A percentile compares a stretch with the other conserved stretches of the same genome.
phyloP scores from a whole-genome alignment of 73 alveolate genomes.

The Durusdinium trenchii region DNA sequence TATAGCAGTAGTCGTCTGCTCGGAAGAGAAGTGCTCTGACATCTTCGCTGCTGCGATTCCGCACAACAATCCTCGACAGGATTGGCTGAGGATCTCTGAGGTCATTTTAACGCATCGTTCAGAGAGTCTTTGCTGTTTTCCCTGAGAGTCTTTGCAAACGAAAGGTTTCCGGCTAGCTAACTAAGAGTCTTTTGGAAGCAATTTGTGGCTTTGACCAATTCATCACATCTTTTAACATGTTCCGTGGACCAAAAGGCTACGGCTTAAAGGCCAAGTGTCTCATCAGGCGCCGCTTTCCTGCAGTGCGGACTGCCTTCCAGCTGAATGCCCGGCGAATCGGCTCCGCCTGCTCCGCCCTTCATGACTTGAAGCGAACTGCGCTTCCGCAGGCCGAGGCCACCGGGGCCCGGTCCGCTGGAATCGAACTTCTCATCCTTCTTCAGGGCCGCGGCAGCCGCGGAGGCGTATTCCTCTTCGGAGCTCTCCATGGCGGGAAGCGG shows the following conservation, averaged over 20 bases:
- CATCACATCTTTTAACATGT: too few species aligned
- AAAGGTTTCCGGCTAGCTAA: too few species aligned
- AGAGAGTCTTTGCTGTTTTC: too few species aligned
- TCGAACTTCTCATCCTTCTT: slow-evolving; percentile 29
- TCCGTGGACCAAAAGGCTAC: too few species aligned
- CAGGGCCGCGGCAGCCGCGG: slow-evolving; percentile 15
- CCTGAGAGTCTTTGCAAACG: too few species aligned
- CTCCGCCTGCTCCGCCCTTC: too few species aligned
- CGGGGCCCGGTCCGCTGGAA: background rate
- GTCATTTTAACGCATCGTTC: too few species aligned
- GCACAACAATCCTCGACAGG: slow-evolving; percentile 58
- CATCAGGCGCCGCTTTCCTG: slow-evolving; percentile 35
- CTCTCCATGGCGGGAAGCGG: slow-evolving; percentile 34
- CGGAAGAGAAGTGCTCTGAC: slow-evolving; percentile 48
- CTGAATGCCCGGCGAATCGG: background rate
- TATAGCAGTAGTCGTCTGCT: slow-evolving; percentile 24
- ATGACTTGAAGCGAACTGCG: too few species aligned
- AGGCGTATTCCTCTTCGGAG: slow-evolving; percentile 31
- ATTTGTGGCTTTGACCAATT: too few species aligned
- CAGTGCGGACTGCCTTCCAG: background rate
- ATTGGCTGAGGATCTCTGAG: too few species aligned
- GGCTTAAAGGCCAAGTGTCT: slow-evolving; percentile 2
- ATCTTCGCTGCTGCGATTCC: slow-evolving; percentile 60
- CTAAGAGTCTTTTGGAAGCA: too few species aligned
- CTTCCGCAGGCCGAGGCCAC: background rate